Evolutionary conservation across 2,329 filamentous ascomycete genomes (phyloP), one percentile per base, ranked within the genome.

Genomic region (Elsinoe batatas): DNA sequence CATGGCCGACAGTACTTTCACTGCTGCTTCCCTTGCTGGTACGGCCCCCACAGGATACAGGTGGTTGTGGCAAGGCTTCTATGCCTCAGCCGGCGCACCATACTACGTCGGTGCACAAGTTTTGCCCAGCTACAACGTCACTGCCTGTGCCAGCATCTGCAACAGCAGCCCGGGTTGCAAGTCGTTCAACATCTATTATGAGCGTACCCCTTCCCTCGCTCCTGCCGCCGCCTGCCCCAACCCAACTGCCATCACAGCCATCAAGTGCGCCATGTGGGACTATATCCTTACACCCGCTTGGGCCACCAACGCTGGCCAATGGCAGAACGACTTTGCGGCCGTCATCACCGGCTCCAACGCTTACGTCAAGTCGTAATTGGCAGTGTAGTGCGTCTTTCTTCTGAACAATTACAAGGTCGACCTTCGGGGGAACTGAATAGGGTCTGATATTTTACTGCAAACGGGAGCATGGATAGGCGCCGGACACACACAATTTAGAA

Each of bases 311-410:
- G 54, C 51, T 8, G 65, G 65, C 15, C 50, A 65, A 17, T 63
- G 55, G 33, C 59, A 63, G 8, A 57, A 60, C 13, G 54, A 62
- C 13, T 67, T 67, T 51, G 56, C 64, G n/a, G 59, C 63, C n/a
- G 64, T 65, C 55, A 65, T 66, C 33, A 67, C 71, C 17, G 73
- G 69, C 18, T 72, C 68, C 36, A 74, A 75, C 56, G 72, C 70
- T 10, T 64, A 61, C 61, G 58, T 56, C 57, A 63, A 63, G 56
- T 49, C 51, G 36, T 15, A 32, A 15, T 30, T 12, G 22, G n/a
- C 18, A 10, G 13, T 22, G 40, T 13, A 5, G 36, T 38, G 36
- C 13, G 36, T 38, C 12, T 22, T 44, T 22, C 18, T 22, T 44
- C 18, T 20, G 22, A 18, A 17, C 15, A 17, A 26, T 49, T 49